Percentiles rank a stretch among this genome's conserved stretches.
These are phyloP conservation scores for Trichoderma koningiopsis DNA, from an alignment of 2,329 filamentous ascomycete genomes.

Conservation along the genomic window DNA sequence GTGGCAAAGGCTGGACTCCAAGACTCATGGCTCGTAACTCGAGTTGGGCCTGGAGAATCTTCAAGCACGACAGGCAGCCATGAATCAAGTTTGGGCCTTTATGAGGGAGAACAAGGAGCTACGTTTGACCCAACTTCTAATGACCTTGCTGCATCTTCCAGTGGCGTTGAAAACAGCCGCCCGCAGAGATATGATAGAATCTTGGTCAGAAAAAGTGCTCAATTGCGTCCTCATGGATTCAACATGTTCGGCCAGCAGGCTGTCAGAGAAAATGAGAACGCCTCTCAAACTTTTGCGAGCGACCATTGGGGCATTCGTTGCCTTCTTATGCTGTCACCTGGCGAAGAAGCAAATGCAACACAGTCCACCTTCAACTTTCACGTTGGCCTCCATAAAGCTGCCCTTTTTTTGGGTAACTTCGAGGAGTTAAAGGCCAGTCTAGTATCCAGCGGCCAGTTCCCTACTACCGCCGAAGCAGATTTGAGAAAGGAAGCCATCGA, in stretches of 20 bases:
- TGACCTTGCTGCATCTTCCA: slow-evolving; percentile 54
- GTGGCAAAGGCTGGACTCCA: slow-evolving; percentile 50
- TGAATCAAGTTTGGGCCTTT: slow-evolving; percentile 41
- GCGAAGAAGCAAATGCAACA: background rate
- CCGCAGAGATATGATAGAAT: slow-evolving; percentile 70
- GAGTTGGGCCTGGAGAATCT: slow-evolving; percentile 47
- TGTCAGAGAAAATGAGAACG: slow-evolving; percentile 2
- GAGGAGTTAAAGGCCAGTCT: slow-evolving; percentile 45
- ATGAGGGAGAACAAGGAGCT: slow-evolving; percentile 63
- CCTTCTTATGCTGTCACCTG: slow-evolving; percentile 35
- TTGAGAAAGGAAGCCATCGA: slow-evolving; percentile 48
- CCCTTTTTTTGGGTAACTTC: slow-evolving; percentile 36
- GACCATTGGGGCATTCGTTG: slow-evolving; percentile 63
- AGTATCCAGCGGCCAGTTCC: slow-evolving; percentile 45
- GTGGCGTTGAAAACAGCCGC: slow-evolving; percentile 52
- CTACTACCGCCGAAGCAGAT: slow-evolving; percentile 47
- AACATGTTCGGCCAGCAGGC: slow-evolving; percentile 56
- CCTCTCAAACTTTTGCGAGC: slow-evolving; percentile 43
- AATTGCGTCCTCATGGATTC: slow-evolving; percentile 44
- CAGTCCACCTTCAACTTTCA: background rate
- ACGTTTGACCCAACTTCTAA: slow-evolving; percentile 66
- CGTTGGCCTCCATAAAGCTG: slow-evolving; percentile 39
- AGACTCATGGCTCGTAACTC: slow-evolving; percentile 55
- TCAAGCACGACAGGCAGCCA: slow-evolving; percentile 33
- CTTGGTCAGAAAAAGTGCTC: slow-evolving; percentile 51